These are phyloP conservation scores for Leccinum pachyderme DNA, from an alignment of 1,284 basidiomycete genomes.

Conservation along the genomic window DNA sequence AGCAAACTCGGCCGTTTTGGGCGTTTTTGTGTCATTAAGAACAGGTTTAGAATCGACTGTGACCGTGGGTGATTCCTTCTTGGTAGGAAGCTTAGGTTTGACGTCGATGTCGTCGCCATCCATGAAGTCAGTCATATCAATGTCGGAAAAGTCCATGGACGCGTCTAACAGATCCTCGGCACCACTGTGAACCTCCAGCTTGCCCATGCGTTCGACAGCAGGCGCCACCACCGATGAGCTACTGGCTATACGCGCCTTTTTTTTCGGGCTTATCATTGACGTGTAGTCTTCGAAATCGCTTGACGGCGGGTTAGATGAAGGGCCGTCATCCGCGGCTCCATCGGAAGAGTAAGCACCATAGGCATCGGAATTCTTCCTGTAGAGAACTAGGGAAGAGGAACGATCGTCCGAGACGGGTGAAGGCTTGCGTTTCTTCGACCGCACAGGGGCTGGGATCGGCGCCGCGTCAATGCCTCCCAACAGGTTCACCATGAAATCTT, in stretches of 20 bases:
- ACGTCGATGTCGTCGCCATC: slow-evolving; percentile 48
- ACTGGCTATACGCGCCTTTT: slow-evolving; percentile 51
- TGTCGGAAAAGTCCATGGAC: slow-evolving; percentile 51
- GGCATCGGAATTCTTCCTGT: slow-evolving; percentile 26
- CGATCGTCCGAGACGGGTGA: slow-evolving; percentile 49
- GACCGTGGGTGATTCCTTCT: slow-evolving; percentile 26
- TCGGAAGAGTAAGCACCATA: slow-evolving; percentile 57
- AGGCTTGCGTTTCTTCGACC: slow-evolving; percentile 71
- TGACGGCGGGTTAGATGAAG: slow-evolving; percentile 37
- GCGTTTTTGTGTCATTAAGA: slow-evolving; percentile 19
- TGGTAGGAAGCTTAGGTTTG: slow-evolving; percentile 32
- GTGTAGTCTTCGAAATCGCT: slow-evolving; percentile 51
- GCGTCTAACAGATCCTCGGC: slow-evolving; percentile 52
- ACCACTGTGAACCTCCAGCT: slow-evolving; percentile 55
- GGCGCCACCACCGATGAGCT: slow-evolving; percentile 43
- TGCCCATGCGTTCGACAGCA: slow-evolving; percentile 52
- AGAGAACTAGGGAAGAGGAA: slow-evolving; percentile 38
- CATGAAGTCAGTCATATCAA: slow-evolving; percentile 40
- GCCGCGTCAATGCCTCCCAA: slow-evolving; percentile 65
- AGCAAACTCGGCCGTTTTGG: slow-evolving; percentile 46
- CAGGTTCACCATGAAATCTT: slow-evolving; percentile 82
- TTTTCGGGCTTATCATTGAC: slow-evolving; percentile 61
- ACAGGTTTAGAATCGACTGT: slow-evolving; percentile 32
- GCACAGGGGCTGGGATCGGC: slow-evolving; percentile 34
- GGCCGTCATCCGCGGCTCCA: slow-evolving; percentile 46